phyloP scores from a whole-genome alignment of 73 alveolate genomes.

The Halteria grandinella region DNA sequence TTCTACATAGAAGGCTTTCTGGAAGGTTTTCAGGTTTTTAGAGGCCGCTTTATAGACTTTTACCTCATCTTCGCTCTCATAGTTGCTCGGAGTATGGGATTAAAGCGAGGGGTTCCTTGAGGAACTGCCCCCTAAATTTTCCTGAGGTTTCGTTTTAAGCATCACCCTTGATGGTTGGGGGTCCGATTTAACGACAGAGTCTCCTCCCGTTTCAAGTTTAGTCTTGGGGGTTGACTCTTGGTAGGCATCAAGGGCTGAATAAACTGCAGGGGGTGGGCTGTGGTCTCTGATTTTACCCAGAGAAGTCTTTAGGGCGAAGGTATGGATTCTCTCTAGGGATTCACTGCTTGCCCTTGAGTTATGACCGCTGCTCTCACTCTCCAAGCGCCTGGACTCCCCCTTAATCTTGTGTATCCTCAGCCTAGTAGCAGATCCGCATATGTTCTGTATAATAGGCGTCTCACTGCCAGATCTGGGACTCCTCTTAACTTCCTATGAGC shows the following conservation, averaged over 20 bases:
- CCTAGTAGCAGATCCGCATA: slow-evolving; percentile 36
- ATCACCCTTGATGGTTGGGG: too few relatives aligned
- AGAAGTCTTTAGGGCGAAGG: slow-evolving; percentile 46
- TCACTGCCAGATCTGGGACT: too few relatives aligned
- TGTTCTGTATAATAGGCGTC: too few relatives aligned
- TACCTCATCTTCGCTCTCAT: not conserved
- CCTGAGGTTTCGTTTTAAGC: too few relatives aligned
- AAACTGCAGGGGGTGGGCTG: too few relatives aligned
- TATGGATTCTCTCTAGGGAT: slow-evolving; percentile 57
- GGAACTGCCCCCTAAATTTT: too few relatives aligned
- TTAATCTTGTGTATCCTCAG: slow-evolving; percentile 41
- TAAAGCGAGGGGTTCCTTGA: not conserved
- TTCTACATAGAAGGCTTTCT: slow-evolving; percentile 53
- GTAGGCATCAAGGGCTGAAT: too few relatives aligned
- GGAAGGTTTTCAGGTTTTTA: not conserved
- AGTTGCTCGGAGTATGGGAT: not conserved
- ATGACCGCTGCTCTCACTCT: slow-evolving; percentile 31
- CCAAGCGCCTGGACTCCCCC: slow-evolving; percentile 27
- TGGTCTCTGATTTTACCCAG: too few relatives aligned
- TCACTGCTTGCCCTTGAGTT: not conserved
- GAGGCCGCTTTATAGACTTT: not conserved
- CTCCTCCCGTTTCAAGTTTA: too few relatives aligned
- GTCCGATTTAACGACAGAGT: too few relatives aligned
- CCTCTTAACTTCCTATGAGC: too few relatives aligned
- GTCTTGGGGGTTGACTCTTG: too few relatives aligned